Conservation (phyloP, 2,329 filamentous ascomycete species). For the Pyrenochaeta sp. region DNA sequence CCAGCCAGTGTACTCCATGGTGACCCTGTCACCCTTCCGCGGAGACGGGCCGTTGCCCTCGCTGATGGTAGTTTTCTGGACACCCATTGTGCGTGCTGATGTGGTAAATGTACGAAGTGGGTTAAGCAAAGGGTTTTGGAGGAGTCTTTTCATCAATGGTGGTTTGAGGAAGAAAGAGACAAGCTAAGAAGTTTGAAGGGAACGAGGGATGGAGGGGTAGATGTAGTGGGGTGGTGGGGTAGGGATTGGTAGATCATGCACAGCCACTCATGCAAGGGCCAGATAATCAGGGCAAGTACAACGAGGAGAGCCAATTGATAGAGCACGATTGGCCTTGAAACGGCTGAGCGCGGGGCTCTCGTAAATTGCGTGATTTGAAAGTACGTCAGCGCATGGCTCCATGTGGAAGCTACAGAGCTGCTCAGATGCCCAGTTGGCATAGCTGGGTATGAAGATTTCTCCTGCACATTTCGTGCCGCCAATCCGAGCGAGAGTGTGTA, state of each 20-base stretch:
- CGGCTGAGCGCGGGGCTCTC: neutral
- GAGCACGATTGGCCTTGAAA: conserved; percentile 11
- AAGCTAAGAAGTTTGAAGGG: conserved; percentile 9
- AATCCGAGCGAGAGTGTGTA: too few relatives aligned
- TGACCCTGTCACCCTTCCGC: conserved; percentile 38
- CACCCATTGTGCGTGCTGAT: conserved; percentile 36
- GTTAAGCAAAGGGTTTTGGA: conserved; percentile 10
- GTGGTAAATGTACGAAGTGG: conserved; percentile 19
- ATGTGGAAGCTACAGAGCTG: too few relatives aligned
- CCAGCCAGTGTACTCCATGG: conserved; percentile 46
- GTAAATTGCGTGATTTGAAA: conserved; percentile 21
- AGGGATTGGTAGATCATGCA: conserved; percentile 12
- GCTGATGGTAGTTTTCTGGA: conserved; percentile 37
- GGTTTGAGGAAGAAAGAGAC: conserved; percentile 7
- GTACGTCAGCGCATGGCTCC: conserved; percentile 4
- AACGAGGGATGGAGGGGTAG: conserved; percentile 11
- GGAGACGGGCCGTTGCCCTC: conserved; percentile 41
- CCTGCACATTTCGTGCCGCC: too few relatives aligned
- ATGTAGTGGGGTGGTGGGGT: conserved; percentile 11
- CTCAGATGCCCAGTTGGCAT: neutral
- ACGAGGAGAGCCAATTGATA: conserved; percentile 14
- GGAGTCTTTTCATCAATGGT: conserved; percentile 18
- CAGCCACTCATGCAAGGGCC: conserved; percentile 28
- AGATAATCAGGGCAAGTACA: conserved; percentile 12
- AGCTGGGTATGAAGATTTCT: too few relatives aligned